phyloP scores from a whole-genome alignment of 1,284 basidiomycete species.

The Puccinia polysora region DNA sequence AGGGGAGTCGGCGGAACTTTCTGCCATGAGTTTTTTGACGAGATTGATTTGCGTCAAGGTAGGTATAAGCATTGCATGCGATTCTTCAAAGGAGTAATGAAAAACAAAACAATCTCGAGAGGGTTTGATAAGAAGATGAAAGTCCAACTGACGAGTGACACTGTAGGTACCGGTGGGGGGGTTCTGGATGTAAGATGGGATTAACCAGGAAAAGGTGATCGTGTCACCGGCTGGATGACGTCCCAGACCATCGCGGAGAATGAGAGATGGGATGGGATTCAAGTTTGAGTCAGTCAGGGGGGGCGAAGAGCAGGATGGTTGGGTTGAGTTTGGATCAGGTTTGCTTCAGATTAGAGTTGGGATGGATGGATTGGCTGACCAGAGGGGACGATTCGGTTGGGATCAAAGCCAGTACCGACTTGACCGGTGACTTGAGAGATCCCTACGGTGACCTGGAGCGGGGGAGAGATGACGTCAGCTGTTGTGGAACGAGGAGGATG shows the following conservation, averaged over 20 bases:
- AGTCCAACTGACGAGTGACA: constrained; percentile 20
- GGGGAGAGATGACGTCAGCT: background rate
- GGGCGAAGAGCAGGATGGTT: background rate
- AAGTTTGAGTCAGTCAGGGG: background rate
- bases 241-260: background rate
- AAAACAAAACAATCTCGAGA: no score
- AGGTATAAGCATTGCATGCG: no score
- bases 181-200: constrained; percentile 40
- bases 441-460: constrained; percentile 29
- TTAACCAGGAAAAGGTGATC: constrained; percentile 35
- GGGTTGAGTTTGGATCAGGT: no score
- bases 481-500: background rate
- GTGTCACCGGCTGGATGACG: constrained; percentile 21
- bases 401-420: constrained; percentile 38
- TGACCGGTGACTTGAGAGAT: constrained; percentile 42
- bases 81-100: no score
- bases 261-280: background rate
- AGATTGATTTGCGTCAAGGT: background rate
- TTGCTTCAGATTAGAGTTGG: background rate
- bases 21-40: background rate
- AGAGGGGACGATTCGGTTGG: constrained; percentile 31
- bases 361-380: constrained; percentile 11
- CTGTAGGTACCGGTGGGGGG: constrained; percentile 35
- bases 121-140: background rate
- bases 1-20: constrained; percentile 18